These are phyloP conservation scores for Mimosa bimucronata DNA, from an alignment of 306 rosid species.

Conservation along the genomic window DNA sequence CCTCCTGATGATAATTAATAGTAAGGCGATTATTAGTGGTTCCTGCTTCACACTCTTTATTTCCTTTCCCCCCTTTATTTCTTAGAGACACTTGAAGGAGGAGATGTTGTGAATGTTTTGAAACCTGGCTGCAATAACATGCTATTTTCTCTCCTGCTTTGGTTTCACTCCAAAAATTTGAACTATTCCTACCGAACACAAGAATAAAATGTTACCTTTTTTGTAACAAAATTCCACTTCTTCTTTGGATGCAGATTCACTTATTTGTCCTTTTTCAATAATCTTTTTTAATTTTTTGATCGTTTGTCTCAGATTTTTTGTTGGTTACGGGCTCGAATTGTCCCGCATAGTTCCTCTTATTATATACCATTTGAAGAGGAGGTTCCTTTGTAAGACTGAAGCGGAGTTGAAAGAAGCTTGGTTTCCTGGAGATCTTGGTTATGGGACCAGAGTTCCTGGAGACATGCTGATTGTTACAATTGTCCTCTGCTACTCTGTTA, in stretches of 20 bases:
- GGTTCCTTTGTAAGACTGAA: conserved; percentile 84
- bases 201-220: too few species aligned
- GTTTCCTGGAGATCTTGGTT: conserved; percentile 84
- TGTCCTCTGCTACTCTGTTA: conserved; percentile 82
- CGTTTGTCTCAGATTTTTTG: conserved; percentile 66
- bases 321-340: conserved; percentile 94
- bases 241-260: conserved; percentile 10
- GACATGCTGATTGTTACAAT: conserved; percentile 83
- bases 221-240: neutral
- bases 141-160: too few species aligned
- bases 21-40: neutral
- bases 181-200: too few species aligned
- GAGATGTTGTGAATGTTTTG: conserved; percentile 11
- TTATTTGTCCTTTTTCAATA: conserved; percentile 1
- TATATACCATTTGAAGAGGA: conserved; percentile 87
- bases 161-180: too few species aligned
- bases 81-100: conserved; percentile 14
- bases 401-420: conserved; percentile 85
- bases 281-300: neutral
- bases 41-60: conserved; percentile 11
- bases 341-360: conserved; percentile 86
- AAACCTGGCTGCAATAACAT: neutral
- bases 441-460: conserved; percentile 80
- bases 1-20: conserved; percentile 14
- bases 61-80: neutral